Evolutionary conservation across 2,329 filamentous ascomycete species (phyloP), one percentile per base, ranked within the genome.

Genomic region (Colletotrichum theobromicola): DNA sequence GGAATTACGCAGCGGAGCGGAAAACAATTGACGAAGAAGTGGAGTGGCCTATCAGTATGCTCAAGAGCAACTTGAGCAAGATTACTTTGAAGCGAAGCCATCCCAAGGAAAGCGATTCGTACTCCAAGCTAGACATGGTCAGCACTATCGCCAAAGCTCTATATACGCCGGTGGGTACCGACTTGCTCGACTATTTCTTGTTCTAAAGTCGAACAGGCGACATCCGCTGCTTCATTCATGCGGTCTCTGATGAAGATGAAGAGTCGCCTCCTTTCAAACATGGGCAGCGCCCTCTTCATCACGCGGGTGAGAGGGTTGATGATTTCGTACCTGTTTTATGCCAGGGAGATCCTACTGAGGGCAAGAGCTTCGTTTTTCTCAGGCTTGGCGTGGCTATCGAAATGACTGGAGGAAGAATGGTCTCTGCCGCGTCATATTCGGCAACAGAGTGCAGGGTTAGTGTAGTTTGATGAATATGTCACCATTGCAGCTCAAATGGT

Each of bases 131-230:
- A 46, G 0, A 0, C 2, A 10, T 42, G 1, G 12, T 46, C 42
- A 4, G 42, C 42, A 12, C 3, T 46, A 21, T 46, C 18, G 0
- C 10, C 42, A 21, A 7, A n/a, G 18, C 42, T 46, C 42, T 46
- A 0, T 5, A 21, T 0, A 50, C 42, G 10, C 0, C 2, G 21
- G 0, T 0, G 6, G 5, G 10, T 0, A 50, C 42, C 42, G 0
- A 13, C 3, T 50, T 50, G 10, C 42, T 50, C 42, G 42, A 21
- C 21, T 2, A 0, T 10, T 50, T 21, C 42, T 50, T 50, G 42
- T 6, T 0, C 2, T 13, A 50, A 1, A 21, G 42, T 50, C 0
- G 0, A 7, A 0, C 10, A 50, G 42, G 2, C 42, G 42, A 21
- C 10, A 50, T 50, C 42, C 21, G 13, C 42, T 50, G n/a, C n/a